A percentile compares a stretch with the other conserved stretches of the same genome.
Evolutionary conservation across 208 protist species (phyloP).

Genomic region (Angomonas ambiguus): DNA sequence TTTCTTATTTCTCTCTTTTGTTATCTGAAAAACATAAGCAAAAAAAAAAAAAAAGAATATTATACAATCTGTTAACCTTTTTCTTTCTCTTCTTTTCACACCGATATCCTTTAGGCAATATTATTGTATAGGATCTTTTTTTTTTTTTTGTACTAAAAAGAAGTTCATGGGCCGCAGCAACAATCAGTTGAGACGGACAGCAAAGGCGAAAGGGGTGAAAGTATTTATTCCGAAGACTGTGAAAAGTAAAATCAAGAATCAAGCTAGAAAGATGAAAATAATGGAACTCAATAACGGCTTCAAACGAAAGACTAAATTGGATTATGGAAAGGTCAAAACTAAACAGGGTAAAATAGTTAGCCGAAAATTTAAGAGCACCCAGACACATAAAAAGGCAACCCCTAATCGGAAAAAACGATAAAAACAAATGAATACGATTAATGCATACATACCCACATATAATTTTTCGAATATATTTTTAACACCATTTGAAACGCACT

Average conservation of each 20-base stretch:
- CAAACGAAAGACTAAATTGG: slow-evolving; percentile 45
- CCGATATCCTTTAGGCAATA: slow-evolving; percentile 6
- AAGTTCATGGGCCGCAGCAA: slow-evolving; percentile 89
- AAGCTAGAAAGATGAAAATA: slow-evolving; percentile 55
- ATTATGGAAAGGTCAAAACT: slow-evolving; percentile 64
- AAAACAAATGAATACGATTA: slow-evolving; percentile 6
- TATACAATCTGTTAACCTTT: background rate
- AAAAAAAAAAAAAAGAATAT: slow-evolving; percentile 4
- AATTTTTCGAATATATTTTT: too few relatives aligned
- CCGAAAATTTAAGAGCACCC: slow-evolving; percentile 72
- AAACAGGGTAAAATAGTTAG: slow-evolving; percentile 51
- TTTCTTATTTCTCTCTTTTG: background rate
- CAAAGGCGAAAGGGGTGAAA: slow-evolving; percentile 44
- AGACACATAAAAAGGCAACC: slow-evolving; percentile 77
- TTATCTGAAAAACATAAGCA: background rate
- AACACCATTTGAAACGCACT: too few relatives aligned
- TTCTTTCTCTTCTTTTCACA: background rate
- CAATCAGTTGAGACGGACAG: slow-evolving; percentile 68
- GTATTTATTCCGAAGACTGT: slow-evolving; percentile 70
- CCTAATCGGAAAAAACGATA: slow-evolving; percentile 24
- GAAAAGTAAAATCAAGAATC: slow-evolving; percentile 81
- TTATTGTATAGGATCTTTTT: background rate
- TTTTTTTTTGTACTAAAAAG: background rate
- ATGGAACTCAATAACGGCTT: slow-evolving; percentile 31
- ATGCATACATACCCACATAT: too few relatives aligned